Evolutionary conservation across 495 filamentous ascomycete species (phyloP).

Genomic region (Clavariopsis aquatica): DNA sequence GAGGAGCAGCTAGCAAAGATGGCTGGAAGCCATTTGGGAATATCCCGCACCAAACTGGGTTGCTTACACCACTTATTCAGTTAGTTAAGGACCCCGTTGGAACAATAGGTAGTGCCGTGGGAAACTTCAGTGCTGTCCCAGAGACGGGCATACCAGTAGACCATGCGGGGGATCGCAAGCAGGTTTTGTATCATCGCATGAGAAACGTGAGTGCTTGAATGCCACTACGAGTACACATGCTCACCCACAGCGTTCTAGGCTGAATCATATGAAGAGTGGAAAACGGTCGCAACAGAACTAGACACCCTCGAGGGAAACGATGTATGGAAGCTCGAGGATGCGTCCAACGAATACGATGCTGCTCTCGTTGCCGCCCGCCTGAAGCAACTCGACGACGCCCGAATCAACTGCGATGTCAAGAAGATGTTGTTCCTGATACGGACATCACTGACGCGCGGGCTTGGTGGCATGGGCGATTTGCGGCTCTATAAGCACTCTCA

Average conservation of each 20-base stretch:
- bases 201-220: conserved; percentile 31
- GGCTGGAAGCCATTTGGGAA: conserved; percentile 10
- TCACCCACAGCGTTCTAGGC: conserved; percentile 35
- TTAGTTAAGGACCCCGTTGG: conserved; percentile 35
- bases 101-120: conserved; percentile 24
- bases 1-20: conserved; percentile 5
- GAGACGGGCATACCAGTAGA: neutral
- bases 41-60: conserved; percentile 30
- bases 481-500: conserved; percentile 82
- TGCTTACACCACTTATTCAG: conserved; percentile 35
- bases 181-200: conserved; percentile 40
- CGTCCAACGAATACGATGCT: conserved; percentile 68
- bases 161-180: conserved; percentile 23
- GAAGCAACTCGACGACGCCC: conserved; percentile 72
- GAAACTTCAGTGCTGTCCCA: neutral
- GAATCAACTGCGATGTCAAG: conserved; percentile 69
- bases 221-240: neutral
- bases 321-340: conserved; percentile 72
- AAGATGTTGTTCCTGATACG: conserved; percentile 79
- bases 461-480: conserved; percentile 84
- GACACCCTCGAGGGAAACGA: conserved; percentile 80
- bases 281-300: conserved; percentile 67
- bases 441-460: conserved; percentile 74
- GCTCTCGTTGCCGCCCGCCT: conserved; percentile 67
- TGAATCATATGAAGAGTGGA: conserved; percentile 45